Evolutionary conservation across 306 rosid species (phyloP).

Genomic region (Cucumis hystrix): DNA sequence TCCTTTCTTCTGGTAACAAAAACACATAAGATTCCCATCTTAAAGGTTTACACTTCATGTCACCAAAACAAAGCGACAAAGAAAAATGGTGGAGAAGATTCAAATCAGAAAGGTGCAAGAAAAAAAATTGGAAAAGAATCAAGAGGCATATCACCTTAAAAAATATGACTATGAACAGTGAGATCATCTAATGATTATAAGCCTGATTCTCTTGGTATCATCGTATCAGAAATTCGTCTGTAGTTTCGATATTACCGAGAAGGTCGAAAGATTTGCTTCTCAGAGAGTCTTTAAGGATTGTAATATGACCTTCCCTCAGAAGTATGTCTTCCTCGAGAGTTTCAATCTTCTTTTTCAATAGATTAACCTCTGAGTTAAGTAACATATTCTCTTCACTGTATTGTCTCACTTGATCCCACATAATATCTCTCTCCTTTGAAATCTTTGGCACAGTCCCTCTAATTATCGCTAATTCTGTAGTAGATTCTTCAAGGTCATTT

Average conservation of each 20-base stretch:
- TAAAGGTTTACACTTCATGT: background rate
- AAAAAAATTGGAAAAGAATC: slow-evolving; percentile 1
- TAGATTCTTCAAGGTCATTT: slow-evolving; percentile 53
- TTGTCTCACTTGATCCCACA: slow-evolving; percentile 79
- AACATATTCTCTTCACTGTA: slow-evolving; percentile 70
- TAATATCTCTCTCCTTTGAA: slow-evolving; percentile 61
- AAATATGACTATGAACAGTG: slow-evolving; percentile 44
- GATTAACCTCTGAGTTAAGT: slow-evolving; percentile 40
- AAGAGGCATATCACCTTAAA: slow-evolving; percentile 7
- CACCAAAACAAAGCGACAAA: background rate
- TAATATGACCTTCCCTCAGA: slow-evolving; percentile 84
- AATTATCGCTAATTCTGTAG: slow-evolving; percentile 39
- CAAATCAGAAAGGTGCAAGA: background rate
- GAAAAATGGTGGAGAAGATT: background rate
- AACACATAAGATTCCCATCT: background rate
- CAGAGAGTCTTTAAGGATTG: slow-evolving; percentile 65
- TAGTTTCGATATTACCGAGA: slow-evolving; percentile 41
- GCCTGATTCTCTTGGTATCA: slow-evolving; percentile 18
- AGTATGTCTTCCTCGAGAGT: slow-evolving; percentile 70
- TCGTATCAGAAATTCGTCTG: slow-evolving; percentile 39
- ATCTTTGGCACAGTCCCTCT: slow-evolving; percentile 54
- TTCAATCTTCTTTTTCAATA: slow-evolving; percentile 54
- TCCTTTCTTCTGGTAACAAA: background rate
- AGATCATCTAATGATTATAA: slow-evolving; percentile 8
- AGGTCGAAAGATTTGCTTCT: slow-evolving; percentile 53